These are phyloP conservation scores for Solanum hybrid DNA, from an alignment of 305 asterid genomes.

Conservation along the genomic window DNA sequence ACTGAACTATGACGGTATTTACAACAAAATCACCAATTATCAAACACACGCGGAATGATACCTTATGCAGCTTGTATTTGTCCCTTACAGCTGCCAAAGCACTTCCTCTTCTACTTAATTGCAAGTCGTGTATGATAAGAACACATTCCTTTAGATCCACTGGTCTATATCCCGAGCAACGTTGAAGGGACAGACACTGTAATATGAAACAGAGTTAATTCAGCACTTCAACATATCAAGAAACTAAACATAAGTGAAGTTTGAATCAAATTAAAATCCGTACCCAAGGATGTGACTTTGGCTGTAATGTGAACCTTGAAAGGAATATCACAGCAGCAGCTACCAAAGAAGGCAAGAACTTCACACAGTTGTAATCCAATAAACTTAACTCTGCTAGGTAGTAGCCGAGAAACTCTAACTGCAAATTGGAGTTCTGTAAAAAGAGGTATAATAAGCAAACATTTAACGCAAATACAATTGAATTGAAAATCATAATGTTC, in stretches of 20 bases:
- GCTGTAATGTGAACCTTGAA: constrained; percentile 19
- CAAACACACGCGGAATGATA: neutral
- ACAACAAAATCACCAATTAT: neutral
- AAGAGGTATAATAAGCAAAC: too few relatives aligned
- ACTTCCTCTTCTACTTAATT: constrained; percentile 25
- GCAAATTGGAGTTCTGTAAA: too few relatives aligned
- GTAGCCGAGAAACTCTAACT: constrained; percentile 9
- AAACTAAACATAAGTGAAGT: neutral
- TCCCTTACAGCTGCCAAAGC: constrained; percentile 39
- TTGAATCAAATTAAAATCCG: neutral
- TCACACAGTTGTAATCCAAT: constrained; percentile 18
- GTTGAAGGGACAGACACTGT: constrained; percentile 36
- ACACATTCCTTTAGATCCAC: constrained; percentile 51
- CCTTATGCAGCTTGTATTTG: constrained; percentile 53
- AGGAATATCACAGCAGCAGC: constrained; percentile 31
- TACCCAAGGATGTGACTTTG: constrained; percentile 29
- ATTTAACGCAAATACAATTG: neutral
- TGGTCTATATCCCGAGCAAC: constrained; percentile 39
- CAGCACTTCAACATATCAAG: neutral
- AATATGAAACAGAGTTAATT: neutral
- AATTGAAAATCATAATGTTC: neutral
- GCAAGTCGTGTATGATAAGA: constrained; percentile 41
- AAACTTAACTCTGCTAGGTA: constrained; percentile 27
- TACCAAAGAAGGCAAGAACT: constrained; percentile 25
- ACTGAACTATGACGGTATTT: neutral